Conservation (phyloP, 2,329 filamentous ascomycete species). For the Venturiaceae sp. region DNA sequence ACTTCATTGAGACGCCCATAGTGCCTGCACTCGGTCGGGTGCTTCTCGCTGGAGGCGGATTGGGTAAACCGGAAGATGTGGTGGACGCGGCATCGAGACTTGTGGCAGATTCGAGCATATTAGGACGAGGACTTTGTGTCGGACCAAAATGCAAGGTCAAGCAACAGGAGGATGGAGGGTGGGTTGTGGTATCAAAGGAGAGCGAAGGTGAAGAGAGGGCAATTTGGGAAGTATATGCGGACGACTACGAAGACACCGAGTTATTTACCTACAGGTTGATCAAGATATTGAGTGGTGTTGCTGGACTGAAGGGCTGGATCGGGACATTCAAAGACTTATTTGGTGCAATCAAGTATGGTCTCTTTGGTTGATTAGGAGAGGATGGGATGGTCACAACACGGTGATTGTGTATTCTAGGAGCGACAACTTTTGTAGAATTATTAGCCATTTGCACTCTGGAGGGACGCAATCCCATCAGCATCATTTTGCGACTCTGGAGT, state of each 20-base stretch:
- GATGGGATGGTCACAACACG: no score
- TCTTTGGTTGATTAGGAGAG: slow-evolving; percentile 5
- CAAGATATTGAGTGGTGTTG: slow-evolving; percentile 42
- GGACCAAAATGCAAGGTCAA: slow-evolving; percentile 45
- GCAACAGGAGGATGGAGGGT: slow-evolving; percentile 27
- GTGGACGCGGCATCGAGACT: slow-evolving; percentile 54
- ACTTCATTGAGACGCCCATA: slow-evolving; percentile 57
- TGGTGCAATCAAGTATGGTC: slow-evolving; percentile 2
- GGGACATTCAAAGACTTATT: slow-evolving; percentile 35
- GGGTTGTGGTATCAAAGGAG: slow-evolving; percentile 12
- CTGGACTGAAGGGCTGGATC: slow-evolving; percentile 42
- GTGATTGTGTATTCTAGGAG: background rate
- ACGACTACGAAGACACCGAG: slow-evolving; percentile 49
- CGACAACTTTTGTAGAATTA: no score
- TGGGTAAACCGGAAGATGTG: slow-evolving; percentile 48
- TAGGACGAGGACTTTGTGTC: slow-evolving; percentile 48
- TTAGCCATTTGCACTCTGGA: no score
- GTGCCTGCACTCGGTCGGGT: slow-evolving; percentile 36
- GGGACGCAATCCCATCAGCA: no score
- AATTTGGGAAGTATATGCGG: slow-evolving; percentile 52
- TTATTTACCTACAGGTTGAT: slow-evolving; percentile 46
- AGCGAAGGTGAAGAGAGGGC: slow-evolving; percentile 29
- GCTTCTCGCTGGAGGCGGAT: slow-evolving; percentile 46
- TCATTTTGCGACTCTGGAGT: no score
- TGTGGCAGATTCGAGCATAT: slow-evolving; percentile 46